These are phyloP conservation scores for Heterobasidion annosum DNA, from an alignment of 1,284 basidiomycete species.

Conservation along the genomic window DNA sequence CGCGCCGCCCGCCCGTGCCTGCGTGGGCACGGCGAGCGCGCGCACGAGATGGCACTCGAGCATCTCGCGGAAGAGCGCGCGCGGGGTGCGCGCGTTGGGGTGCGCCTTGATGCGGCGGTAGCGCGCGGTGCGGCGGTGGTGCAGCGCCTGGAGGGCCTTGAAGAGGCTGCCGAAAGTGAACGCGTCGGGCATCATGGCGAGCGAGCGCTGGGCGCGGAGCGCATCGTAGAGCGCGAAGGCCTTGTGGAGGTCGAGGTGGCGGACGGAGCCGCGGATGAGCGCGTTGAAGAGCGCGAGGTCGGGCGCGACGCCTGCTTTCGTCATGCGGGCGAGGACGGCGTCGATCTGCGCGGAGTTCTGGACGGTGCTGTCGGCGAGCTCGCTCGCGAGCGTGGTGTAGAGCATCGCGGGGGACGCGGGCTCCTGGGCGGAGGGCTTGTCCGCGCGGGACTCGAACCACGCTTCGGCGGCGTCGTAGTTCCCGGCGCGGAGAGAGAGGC, in stretches of 20 bases:
- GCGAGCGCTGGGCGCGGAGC: constrained; percentile 22
- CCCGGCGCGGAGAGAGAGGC: constrained; percentile 24
- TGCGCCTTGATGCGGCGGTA: constrained; percentile 14
- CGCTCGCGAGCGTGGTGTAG: constrained; percentile 30
- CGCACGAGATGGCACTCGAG: constrained; percentile 23
- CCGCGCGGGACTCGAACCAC: constrained; percentile 16
- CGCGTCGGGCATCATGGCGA: constrained; percentile 27
- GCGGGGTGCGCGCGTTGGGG: constrained; percentile 22
- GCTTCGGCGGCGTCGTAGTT: constrained; percentile 22
- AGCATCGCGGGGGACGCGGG: constrained; percentile 17
- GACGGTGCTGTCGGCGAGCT: constrained; percentile 22
- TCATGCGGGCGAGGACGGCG: constrained; percentile 30
- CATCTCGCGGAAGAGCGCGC: constrained; percentile 41
- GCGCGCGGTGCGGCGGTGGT: constrained; percentile 9
- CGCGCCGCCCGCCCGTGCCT: constrained; percentile 8
- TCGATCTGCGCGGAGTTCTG: constrained; percentile 22
- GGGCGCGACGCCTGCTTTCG: constrained; percentile 23
- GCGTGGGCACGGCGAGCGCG: constrained; percentile 7
- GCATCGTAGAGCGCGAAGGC: constrained; percentile 34
- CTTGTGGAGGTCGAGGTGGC: constrained; percentile 20
- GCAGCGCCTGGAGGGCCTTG: constrained; percentile 21
- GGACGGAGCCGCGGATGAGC: constrained; percentile 31
- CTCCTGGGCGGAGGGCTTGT: not conserved
- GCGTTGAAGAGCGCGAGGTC: constrained; percentile 35
- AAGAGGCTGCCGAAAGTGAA: constrained; percentile 38